These are phyloP conservation scores for Pseudomonodictys pantanalensis DNA, from an alignment of 495 filamentous ascomycete genomes.

Conservation along the genomic window DNA sequence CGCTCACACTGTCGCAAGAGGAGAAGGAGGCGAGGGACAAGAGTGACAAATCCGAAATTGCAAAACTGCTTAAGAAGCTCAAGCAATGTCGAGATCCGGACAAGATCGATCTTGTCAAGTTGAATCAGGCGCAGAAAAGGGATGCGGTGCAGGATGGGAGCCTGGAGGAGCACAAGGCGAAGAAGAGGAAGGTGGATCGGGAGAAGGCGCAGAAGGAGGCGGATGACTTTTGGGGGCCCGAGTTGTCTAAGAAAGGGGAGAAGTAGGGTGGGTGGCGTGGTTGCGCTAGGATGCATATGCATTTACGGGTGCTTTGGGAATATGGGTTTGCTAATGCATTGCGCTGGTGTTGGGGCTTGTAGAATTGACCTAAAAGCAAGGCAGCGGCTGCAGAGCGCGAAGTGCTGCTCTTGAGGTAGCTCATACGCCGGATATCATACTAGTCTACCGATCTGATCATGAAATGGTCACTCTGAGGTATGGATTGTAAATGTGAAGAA, in stretches of 20 bases:
- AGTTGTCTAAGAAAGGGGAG: constrained; percentile 19
- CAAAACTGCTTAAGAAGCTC: constrained; percentile 60
- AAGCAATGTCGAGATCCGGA: constrained; percentile 72
- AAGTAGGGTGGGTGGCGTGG: not conserved
- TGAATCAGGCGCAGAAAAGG: constrained; percentile 53
- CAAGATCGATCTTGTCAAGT: constrained; percentile 57
- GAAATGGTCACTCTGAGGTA: too few relatives aligned
- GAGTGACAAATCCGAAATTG: constrained; percentile 42
- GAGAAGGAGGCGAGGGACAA: constrained; percentile 23
- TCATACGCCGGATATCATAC: too few relatives aligned
- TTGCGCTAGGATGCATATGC: not conserved
- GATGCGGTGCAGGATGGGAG: constrained; percentile 44
- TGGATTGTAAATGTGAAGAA: too few relatives aligned
- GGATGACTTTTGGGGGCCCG: constrained; percentile 56
- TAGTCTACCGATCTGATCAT: too few relatives aligned
- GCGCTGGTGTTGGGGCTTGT: too few relatives aligned
- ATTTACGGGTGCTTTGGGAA: not conserved
- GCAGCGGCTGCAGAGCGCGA: too few relatives aligned
- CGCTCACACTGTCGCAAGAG: too few relatives aligned
- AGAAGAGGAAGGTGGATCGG: constrained; percentile 59
- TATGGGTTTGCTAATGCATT: too few relatives aligned
- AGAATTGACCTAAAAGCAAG: too few relatives aligned
- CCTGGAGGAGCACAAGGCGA: constrained; percentile 47
- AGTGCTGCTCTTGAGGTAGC: too few relatives aligned
- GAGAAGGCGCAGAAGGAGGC: constrained; percentile 49